Base-by-base conservation (phyloP, 371 early-diverging fungal genomes). In the Fennellomyces sp. region DNA sequence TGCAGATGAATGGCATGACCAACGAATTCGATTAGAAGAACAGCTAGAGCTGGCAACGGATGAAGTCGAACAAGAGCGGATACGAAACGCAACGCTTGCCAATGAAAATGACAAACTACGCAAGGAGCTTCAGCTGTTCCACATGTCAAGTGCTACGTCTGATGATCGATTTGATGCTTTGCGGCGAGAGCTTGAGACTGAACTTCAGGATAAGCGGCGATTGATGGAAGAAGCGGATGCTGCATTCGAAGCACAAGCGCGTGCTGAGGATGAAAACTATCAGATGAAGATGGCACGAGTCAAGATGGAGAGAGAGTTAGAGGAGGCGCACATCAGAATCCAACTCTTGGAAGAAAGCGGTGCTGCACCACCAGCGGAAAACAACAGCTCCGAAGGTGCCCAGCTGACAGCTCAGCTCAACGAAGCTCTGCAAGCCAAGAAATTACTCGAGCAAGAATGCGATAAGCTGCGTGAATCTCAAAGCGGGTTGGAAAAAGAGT, bases 401-500 rank as follows among this genome's bases (percentile, higher is more conserved):
- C 48, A 61, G 15, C 35, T 61, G 28, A 28, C 49, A 3, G 1
- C 30, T 11, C 48, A 35, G 17, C 4, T 54, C n/a, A 15, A 15
- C 8, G 58, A 45, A 35, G 35, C 25, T 1, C 52, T 56, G 19
- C 48, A 75, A 6, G 64, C 68, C 25, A 86, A 84, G 52, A 69
- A 69, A 49, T 68, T 76, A 45, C 61, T 82, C 25, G 66, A 76
- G 64, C 62, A 71, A 36, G 78, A 85, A 28, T 72, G 78, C 30
- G 76, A 80, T 23, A 73, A 77, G 28, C 66, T 89, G 13, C 52
- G 78, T 33, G 85, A 85, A 28, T 78, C 86, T 23, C 80, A 89
- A 38, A 78, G 79, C 42, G 85, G 83, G 58, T 74, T 90, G 41
- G 92, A 92, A 58, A 77, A 81, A 28, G 91, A 90, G 61, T 87